These are phyloP conservation scores for Ophiostoma australiae DNA, from an alignment of 2,329 filamentous ascomycete species.

Conservation along the genomic window DNA sequence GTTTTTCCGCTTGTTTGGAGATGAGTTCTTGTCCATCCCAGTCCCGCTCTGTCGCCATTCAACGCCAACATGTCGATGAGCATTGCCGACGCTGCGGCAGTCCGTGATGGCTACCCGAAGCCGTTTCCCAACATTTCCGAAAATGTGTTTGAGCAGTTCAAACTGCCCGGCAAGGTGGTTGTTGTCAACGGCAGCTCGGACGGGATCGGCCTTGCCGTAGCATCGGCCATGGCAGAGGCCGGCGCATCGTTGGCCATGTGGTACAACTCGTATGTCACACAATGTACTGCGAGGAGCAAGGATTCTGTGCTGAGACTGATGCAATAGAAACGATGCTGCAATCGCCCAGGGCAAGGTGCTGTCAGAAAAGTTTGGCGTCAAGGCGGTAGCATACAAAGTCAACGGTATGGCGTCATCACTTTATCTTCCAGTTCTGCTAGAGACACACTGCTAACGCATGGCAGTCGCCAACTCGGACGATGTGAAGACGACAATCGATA, in stretches of 20 bases:
- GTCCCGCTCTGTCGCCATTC: not conserved
- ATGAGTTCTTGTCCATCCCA: not conserved
- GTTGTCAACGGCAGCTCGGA: constrained; percentile 11
- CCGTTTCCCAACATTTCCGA: not conserved
- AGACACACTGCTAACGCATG: not conserved
- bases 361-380: not conserved
- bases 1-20: not conserved
- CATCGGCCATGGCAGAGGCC: constrained; percentile 14
- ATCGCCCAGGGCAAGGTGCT: not conserved
- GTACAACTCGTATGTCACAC: constrained; percentile 17
- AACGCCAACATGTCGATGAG: constrained; percentile 1
- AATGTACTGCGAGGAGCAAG: too few relatives aligned
- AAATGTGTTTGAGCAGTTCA: constrained; percentile 10
- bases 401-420: not conserved
- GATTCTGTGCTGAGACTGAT: too few relatives aligned
- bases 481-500: constrained; percentile 46
- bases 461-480: constrained; percentile 39
- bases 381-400: not conserved
- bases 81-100: not conserved
- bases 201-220: constrained; percentile 10
- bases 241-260: constrained; percentile 14
- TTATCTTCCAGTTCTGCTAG: too few relatives aligned
- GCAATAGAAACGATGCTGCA: not conserved
- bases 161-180: not conserved
- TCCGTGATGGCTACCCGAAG: not conserved